These are phyloP conservation scores for Cryphonectria nitschkei DNA, from an alignment of 2,329 filamentous ascomycete genomes.

Conservation along the genomic window DNA sequence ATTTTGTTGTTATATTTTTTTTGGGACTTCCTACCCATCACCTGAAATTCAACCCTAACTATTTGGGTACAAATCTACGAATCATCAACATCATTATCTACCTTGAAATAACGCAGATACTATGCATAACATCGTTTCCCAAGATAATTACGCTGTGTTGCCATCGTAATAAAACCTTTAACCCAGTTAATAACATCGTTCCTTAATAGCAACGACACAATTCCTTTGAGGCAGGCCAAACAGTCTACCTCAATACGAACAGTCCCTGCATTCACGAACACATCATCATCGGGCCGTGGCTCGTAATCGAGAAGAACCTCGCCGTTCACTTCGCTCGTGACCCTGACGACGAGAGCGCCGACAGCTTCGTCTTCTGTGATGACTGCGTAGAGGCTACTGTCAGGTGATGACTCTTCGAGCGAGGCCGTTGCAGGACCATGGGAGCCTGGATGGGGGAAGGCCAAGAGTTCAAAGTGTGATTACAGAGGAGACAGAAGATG, in stretches of 20 bases:
- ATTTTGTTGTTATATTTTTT: not conserved
- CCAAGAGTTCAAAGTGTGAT: not conserved
- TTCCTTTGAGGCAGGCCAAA: not conserved
- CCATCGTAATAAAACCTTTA: not conserved
- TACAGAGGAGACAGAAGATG: not conserved
- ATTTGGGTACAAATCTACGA: not conserved
- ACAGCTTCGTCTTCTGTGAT: not conserved
- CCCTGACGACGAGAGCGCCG: not conserved
- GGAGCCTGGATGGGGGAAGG: not conserved
- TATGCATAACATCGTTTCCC: not conserved
- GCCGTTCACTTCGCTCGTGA: slow-evolving; percentile 3
- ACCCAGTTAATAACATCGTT: not conserved
- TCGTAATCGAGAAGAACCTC: slow-evolving; percentile 1
- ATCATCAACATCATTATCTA: too few relatives aligned
- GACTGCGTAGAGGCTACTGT: not conserved
- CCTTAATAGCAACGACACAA: not conserved
- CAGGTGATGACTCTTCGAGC: not conserved
- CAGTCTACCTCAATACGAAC: slow-evolving; percentile 1
- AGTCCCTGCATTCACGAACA: slow-evolving; percentile 4
- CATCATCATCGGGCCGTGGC: not conserved
- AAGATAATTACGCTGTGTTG: too few relatives aligned
- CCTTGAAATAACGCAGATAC: not conserved
- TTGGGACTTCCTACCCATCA: not conserved
- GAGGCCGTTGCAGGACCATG: not conserved
- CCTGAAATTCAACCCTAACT: not conserved